phyloP scores from a whole-genome alignment of 2,329 filamentous ascomycete species.

The Claviceps purpurea region DNA sequence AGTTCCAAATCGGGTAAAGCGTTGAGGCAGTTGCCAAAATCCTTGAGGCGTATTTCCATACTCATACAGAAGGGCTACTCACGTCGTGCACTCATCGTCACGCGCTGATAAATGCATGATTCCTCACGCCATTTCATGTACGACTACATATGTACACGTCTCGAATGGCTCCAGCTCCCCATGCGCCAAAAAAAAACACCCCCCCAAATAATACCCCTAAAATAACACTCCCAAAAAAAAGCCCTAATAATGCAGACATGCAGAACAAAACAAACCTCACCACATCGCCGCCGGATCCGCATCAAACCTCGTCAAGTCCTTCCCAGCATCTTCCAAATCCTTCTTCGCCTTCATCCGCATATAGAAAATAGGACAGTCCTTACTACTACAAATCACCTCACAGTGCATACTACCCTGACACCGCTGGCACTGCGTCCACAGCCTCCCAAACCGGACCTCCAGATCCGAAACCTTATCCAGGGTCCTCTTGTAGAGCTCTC shows the following conservation, averaged over 20 bases:
- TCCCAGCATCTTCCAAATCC: constrained; percentile 88
- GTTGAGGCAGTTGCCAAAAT: too few species aligned
- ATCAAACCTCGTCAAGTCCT: constrained; percentile 83
- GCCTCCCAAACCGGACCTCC: constrained; percentile 68
- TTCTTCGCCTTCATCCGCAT: constrained; percentile 99
- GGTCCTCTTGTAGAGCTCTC: constrained; percentile 88
- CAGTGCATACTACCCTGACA: constrained; percentile 66
- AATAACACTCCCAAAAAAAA: not conserved
- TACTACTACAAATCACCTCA: constrained; percentile 78
- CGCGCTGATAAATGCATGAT: too few species aligned
- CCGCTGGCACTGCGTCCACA: constrained; percentile 3
- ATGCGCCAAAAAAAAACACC: not conserved
- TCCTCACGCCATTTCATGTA: too few species aligned
- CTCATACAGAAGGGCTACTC: too few species aligned
- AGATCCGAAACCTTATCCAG: constrained; percentile 80
- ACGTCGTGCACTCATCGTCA: too few species aligned
- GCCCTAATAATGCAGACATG: not conserved
- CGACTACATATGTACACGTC: too few species aligned
- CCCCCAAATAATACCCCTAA: not conserved
- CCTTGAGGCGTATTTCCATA: too few species aligned
- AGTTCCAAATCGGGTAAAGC: too few species aligned
- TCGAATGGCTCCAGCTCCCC: too few species aligned
- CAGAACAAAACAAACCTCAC: constrained; percentile 15
- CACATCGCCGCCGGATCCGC: constrained; percentile 59
- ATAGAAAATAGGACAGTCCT: constrained; percentile 60